Evolutionary conservation across 75 land plant genomes (phyloP).

Genomic region (Selaginella tamariscina): DNA sequence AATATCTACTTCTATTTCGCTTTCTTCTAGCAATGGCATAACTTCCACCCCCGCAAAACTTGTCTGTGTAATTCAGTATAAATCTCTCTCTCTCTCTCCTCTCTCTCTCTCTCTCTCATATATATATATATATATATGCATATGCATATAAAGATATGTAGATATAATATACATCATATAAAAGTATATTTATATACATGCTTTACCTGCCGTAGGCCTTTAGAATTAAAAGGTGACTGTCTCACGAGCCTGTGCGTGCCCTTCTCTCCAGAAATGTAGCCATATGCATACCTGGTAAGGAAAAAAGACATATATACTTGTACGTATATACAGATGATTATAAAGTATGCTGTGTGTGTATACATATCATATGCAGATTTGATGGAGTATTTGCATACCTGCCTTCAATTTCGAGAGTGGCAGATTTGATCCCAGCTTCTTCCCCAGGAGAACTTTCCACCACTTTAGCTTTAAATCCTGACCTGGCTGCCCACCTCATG

Average conservation of each 20-base stretch:
- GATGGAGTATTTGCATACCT: too few relatives aligned
- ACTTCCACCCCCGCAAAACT: constrained; percentile 96
- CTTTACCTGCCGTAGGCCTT: constrained; percentile 92
- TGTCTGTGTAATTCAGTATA: constrained; percentile 39
- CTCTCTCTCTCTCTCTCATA: too few relatives aligned
- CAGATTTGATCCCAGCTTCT: constrained; percentile 98
- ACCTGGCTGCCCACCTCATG: constrained; percentile 85
- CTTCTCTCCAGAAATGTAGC: constrained; percentile 86
- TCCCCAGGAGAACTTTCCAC: constrained; percentile 86
- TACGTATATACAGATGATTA: too few relatives aligned
- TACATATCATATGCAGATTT: too few relatives aligned
- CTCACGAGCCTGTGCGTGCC: constrained; percentile 93
- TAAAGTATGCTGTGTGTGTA: too few relatives aligned
- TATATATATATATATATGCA: background rate
- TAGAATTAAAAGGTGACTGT: constrained; percentile 88
- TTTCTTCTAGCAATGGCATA: constrained; percentile 91
- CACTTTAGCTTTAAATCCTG: constrained; percentile 62
- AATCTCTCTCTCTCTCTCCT: background rate
- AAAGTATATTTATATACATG: background rate
- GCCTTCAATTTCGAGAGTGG: constrained; percentile 76
- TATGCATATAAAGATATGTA: constrained; percentile 3
- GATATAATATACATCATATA: background rate
- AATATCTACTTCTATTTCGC: constrained; percentile 61
- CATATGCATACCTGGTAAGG: too few relatives aligned
- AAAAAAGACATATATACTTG: too few relatives aligned